Conservation (phyloP, 2,329 filamentous ascomycete species). For the Aureobasidium sp. region DNA sequence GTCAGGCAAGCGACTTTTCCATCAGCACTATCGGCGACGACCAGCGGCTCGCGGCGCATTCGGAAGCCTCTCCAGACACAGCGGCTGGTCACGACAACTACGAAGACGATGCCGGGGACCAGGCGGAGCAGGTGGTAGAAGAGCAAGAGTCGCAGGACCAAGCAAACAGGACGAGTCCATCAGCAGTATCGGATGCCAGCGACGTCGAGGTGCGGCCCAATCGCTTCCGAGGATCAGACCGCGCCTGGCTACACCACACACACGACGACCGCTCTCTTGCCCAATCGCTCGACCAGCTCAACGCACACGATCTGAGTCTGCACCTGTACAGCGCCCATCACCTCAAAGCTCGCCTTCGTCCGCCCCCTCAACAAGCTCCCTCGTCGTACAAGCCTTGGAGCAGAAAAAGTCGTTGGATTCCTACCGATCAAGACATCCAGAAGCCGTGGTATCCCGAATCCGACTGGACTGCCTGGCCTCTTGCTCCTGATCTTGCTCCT, state of each 20-base stretch:
- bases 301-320: slow-evolving; percentile 60
- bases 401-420: slow-evolving; percentile 36
- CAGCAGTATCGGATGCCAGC: slow-evolving; percentile 5
- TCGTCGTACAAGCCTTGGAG: slow-evolving; percentile 28
- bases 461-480: slow-evolving; percentile 80
- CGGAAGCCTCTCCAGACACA: neutral
- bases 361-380: slow-evolving; percentile 17
- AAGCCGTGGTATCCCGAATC: slow-evolving; percentile 42
- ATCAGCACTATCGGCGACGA: slow-evolving; percentile 9
- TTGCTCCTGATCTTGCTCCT: slow-evolving; percentile 57
- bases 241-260: slow-evolving; percentile 61
- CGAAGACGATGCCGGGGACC: neutral
- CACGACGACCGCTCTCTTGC: slow-evolving; percentile 56
- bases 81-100: neutral
- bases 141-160: neutral
- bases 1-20: slow-evolving; percentile 8
- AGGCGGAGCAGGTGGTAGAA: neutral
- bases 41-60: neutral
- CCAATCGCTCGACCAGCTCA: slow-evolving; percentile 55
- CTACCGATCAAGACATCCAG: slow-evolving; percentile 26
- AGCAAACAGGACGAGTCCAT: neutral
- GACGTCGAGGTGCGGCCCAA: slow-evolving; percentile 30
- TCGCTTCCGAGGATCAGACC: slow-evolving; percentile 60
- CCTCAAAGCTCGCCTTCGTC: slow-evolving; percentile 51
- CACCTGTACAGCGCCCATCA: slow-evolving; percentile 76